Evolutionary conservation across 1,284 basidiomycete genomes (phyloP).

Genomic region (Coniophora puteana): DNA sequence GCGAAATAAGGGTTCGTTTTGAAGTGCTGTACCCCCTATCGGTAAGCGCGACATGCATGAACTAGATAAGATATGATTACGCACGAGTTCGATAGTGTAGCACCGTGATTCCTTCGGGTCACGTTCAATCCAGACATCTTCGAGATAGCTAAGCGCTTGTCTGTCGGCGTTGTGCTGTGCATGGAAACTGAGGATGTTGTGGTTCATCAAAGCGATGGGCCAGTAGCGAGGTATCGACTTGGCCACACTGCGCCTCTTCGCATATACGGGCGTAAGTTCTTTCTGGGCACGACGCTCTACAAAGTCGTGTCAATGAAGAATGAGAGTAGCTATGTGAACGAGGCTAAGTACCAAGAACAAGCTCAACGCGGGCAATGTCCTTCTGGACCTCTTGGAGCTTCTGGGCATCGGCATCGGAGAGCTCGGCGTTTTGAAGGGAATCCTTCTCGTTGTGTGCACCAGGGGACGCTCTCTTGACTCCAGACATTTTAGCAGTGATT

Average conservation of each 20-base stretch:
- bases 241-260: constrained; percentile 60
- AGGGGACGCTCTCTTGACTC: constrained; percentile 73
- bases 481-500: constrained; percentile 26
- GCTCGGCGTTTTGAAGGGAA: constrained; percentile 59
- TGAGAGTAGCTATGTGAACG: constrained; percentile 5
- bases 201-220: constrained; percentile 74
- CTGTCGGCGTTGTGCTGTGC: constrained; percentile 68
- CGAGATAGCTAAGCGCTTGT: constrained; percentile 69
- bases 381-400: constrained; percentile 61
- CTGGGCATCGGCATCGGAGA: constrained; percentile 64
- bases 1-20: constrained; percentile 80
- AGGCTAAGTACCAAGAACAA: constrained; percentile 53
- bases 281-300: constrained; percentile 62
- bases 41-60: constrained; percentile 6
- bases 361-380: constrained; percentile 63
- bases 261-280: constrained; percentile 56
- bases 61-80: constrained; percentile 35
- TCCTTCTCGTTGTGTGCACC: constrained; percentile 68
- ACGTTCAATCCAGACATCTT: constrained; percentile 75
- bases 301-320: constrained; percentile 12
- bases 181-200: constrained; percentile 55
- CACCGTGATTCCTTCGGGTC: constrained; percentile 64
- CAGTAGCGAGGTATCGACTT: constrained; percentile 74
- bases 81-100: constrained; percentile 77
- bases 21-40: constrained; percentile 52